Conservation (phyloP, 2,329 filamentous ascomycete genomes). For the Simplicillium sp. region DNA sequence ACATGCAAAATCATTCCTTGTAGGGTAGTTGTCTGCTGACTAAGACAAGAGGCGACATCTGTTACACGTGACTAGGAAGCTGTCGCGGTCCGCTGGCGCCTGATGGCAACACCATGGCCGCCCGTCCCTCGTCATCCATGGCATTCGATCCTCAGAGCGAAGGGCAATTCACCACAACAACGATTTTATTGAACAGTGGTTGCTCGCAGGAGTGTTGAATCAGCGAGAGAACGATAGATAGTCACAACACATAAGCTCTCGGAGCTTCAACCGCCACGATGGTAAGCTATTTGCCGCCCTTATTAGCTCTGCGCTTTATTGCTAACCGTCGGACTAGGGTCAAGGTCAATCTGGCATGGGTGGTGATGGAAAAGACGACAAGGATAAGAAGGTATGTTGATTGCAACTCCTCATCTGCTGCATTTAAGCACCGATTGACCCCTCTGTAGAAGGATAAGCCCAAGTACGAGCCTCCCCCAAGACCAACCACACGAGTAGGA, state of each 20-base stretch:
- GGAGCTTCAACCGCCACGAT: conserved; percentile 22
- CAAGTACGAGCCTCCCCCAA: conserved; percentile 97
- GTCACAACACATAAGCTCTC: conserved; percentile 12
- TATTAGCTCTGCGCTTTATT: not conserved
- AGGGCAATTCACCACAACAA: conserved; percentile 11
- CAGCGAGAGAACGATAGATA: not conserved
- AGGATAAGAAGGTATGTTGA: conserved; percentile 78
- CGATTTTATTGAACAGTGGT: conserved; percentile 4
- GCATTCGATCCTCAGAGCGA: conserved; percentile 14
- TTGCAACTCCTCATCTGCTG: not conserved
- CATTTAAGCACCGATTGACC: conserved; percentile 10
- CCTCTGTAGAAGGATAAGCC: conserved; percentile 86
- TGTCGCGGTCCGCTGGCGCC: conserved; percentile 38
- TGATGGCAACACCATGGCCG: conserved; percentile 17
- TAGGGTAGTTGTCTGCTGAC: not conserved
- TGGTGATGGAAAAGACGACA: conserved; percentile 71
- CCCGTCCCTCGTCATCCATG: conserved; percentile 23
- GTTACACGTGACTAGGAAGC: conserved; percentile 23
- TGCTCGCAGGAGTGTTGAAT: too few species aligned
- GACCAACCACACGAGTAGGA: conserved; percentile 91
- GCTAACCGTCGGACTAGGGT: conserved; percentile 42
- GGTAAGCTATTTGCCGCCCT: conserved; percentile 16
- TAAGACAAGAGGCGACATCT: not conserved
- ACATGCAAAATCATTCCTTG: too few species aligned
- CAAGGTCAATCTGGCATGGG: conserved; percentile 84